Evolutionary conservation across 2,329 filamentous ascomycete species (phyloP).

Genomic region (Coniochaeta sp.): DNA sequence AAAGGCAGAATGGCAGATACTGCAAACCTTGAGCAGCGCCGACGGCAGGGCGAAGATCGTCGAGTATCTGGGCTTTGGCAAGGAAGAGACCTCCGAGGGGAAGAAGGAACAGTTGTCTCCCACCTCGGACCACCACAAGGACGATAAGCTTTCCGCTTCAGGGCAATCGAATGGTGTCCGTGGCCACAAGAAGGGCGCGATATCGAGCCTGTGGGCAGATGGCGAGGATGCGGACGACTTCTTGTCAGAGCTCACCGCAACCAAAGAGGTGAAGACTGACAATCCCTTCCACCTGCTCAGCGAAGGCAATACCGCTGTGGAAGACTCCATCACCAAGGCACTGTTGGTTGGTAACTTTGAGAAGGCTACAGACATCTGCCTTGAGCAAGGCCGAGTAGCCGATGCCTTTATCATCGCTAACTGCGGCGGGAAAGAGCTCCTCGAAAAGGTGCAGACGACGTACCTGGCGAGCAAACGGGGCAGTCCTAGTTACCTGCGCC

Average conservation of each 20-base stretch:
- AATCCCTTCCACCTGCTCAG: slow-evolving; percentile 88
- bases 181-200: slow-evolving; percentile 44
- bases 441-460: slow-evolving; percentile 86
- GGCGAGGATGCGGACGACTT: slow-evolving; percentile 74
- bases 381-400: slow-evolving; percentile 83
- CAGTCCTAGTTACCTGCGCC: slow-evolving; percentile 83
- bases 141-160: slow-evolving; percentile 16
- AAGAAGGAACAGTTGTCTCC: slow-evolving; percentile 8
- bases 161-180: slow-evolving; percentile 33
- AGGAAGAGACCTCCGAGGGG: slow-evolving; percentile 34
- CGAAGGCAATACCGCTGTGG: slow-evolving; percentile 74
- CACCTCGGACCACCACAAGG: slow-evolving; percentile 9
- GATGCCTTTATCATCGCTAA: slow-evolving; percentile 98
- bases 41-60: slow-evolving; percentile 82
- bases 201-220: slow-evolving; percentile 74
- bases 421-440: slow-evolving; percentile 85
- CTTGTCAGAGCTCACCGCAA: slow-evolving; percentile 73
- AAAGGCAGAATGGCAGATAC: slow-evolving; percentile 92
- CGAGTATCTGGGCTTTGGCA: slow-evolving; percentile 81
- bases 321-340: slow-evolving; percentile 80
- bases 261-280: slow-evolving; percentile 87
- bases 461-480: slow-evolving; percentile 80
- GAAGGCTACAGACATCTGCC: slow-evolving; percentile 78
- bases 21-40: slow-evolving; percentile 77
- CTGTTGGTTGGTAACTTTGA: slow-evolving; percentile 88